These are phyloP conservation scores for Zoysia matrella DNA, from an alignment of 202 grass and related monocot genomes.

Conservation along the genomic window DNA sequence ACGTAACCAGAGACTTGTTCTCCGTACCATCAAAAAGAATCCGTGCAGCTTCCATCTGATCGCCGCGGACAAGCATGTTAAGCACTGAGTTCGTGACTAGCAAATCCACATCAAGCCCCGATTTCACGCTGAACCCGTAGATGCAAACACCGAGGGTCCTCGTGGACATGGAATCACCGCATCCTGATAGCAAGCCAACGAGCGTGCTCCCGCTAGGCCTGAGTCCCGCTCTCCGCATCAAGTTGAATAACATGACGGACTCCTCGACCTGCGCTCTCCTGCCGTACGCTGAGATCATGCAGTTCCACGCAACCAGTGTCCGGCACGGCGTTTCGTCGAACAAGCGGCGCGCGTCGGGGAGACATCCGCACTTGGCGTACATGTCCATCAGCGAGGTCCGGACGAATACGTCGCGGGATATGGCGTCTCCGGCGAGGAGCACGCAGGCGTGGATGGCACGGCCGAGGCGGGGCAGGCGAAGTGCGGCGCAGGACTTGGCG, in stretches of 20 bases:
- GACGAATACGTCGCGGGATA: conserved; percentile 46
- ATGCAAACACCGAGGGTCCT: conserved; percentile 39
- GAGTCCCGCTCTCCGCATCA: conserved; percentile 38
- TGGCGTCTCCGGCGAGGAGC: too few species aligned
- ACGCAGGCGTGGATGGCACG: conserved; percentile 52
- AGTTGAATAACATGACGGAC: conserved; percentile 44
- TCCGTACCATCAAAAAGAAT: conserved; percentile 46
- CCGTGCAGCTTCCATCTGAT: conserved; percentile 29
- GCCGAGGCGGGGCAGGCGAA: conserved; percentile 52
- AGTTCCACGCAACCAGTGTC: conserved; percentile 64
- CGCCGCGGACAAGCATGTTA: conserved; percentile 47
- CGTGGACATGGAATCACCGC: conserved; percentile 4
- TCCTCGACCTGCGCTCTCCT: conserved; percentile 24
- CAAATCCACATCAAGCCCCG: conserved; percentile 49
- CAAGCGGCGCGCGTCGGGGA: conserved; percentile 55
- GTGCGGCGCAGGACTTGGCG: conserved; percentile 68
- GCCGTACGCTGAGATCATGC: conserved; percentile 52
- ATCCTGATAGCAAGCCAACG: conserved; percentile 49
- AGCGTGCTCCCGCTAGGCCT: conserved; percentile 43
- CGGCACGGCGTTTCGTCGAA: conserved; percentile 57
- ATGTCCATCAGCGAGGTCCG: conserved; percentile 63
- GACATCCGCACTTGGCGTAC: conserved; percentile 54
- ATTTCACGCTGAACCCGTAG: conserved; percentile 53
- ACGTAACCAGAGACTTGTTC: conserved; percentile 62
- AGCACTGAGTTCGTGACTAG: conserved; percentile 54